Base-by-base conservation (phyloP, 768 basidiomycete species). In the Cystofilobasidium bisporidii region DNA sequence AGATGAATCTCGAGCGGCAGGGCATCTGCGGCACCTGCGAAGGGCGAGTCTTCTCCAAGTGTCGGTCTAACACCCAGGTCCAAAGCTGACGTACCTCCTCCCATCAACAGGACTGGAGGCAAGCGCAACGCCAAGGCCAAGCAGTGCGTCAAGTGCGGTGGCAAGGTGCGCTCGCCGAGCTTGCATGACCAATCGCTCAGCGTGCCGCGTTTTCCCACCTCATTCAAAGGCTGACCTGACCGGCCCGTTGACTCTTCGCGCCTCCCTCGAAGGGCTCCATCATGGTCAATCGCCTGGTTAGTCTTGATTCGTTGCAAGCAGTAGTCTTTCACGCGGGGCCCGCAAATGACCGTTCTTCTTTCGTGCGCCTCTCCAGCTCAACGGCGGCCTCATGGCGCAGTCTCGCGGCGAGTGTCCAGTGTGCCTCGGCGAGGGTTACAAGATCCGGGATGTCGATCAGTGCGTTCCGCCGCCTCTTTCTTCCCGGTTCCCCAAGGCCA, bases 101-200 rank as follows among this genome's bases (percentile, higher is more conserved):
- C 50, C 24, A 14, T 56, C 30, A 5, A 61, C 32, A 91, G 91
- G 33, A 84, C 87, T 59, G 94, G 94, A 41, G 89, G 86, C 12
- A 85, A 85, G 71, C 86, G 86, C 22, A 85, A 81, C 68, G 87
- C 88, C n/a, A 91, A 92, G 74, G 85, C 89, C 9, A 91, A 87
- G 75, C 79, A 83, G 56, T 98, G 94, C 75, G 79, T 80, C 30
- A 84, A 75, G 70, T 98, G 94, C 73, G 84, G 87, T 48, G 93
- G 91, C 12, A 88, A 87, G 77, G 91, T 91, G 22, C 63, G 69
- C 40, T 33, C 30, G 26, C 45, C 20, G 36, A 41, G 40, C 48
- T 33, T 24, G n/a, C n/a, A n/a, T n/a, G n/a, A n/a, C n/a, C n/a
- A n/a, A n/a, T n/a, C n/a, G n/a, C n/a, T n/a, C n/a, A n/a, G n/a